Evolutionary conservation across 257 asterid genomes (phyloP), one percentile per base, ranked within the genome.

Genomic region (Penstemon barbatus): DNA sequence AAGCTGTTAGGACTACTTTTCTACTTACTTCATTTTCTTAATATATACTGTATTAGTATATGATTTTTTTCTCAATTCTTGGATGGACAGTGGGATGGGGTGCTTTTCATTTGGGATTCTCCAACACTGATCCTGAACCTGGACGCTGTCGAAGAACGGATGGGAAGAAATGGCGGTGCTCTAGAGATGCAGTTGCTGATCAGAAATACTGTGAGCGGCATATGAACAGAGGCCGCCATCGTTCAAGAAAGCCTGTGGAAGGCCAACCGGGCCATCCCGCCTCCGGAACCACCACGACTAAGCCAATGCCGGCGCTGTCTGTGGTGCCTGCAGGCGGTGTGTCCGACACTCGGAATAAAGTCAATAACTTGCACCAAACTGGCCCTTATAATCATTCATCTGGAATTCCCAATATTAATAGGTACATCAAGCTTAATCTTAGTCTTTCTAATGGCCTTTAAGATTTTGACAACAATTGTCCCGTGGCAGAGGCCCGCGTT

Each of bases 221-320:
- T 63, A 87, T 94, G 87, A 94, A 94, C 80, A 75, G 99, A 73
- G 97, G 99, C 80, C 99, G 99, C 75, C 99, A 91, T 65, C 97
- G 99, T 91, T 94, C 99, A 94, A 94, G 99, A 94, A 94, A 94
- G 99, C 99, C 95, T 87, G 99, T 94, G 99, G 99, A 94, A 94
- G 83, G 83, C 61, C 95, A 84, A 72, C 10, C 95, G 18, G 86
- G 83, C 84, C 81, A 78, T 74, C 62, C 85, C 74, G 80, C 82
- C 74, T 4, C 87, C 8, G 81, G 68, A 65, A 65, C 72, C 75
- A 64, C 74, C 57, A 8, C 36, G 3, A 50, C 78, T 66, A 76
- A 82, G 75, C 75, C 61, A 63, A 62, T 77, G 44, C 76, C 84
- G 12, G 4, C 61, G 3, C 46, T 81, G 5, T 50, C 83, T n/a